These are phyloP conservation scores for Calycina herbarum DNA, from an alignment of 2,329 filamentous ascomycete species.

Conservation along the genomic window DNA sequence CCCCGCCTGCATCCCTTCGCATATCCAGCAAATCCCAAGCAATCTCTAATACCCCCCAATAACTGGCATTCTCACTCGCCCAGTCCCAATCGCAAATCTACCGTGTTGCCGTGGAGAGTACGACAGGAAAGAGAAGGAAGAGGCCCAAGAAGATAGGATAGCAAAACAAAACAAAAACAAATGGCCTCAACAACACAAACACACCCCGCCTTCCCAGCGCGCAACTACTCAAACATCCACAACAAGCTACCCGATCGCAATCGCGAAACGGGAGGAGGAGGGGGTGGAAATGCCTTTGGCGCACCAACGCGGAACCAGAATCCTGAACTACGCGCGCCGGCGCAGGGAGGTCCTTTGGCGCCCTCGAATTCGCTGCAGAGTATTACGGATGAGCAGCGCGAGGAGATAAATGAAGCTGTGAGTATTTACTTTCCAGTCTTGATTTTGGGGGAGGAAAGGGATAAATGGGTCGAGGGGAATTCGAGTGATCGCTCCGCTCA, in stretches of 20 bases:
- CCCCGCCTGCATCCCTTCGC: background rate
- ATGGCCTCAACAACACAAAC: constrained; percentile 25
- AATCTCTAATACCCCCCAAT: background rate
- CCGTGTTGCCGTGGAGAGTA: background rate
- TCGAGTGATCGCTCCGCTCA: background rate
- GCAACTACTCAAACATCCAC: constrained; percentile 41
- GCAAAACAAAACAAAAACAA: background rate
- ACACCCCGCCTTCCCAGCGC: constrained; percentile 52
- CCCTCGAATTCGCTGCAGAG: constrained; percentile 35
- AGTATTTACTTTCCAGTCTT: constrained; percentile 38
- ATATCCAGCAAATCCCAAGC: background rate
- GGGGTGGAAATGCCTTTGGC: background rate
- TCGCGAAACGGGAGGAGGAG: background rate
- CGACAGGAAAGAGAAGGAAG: background rate
- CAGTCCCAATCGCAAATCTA: background rate
- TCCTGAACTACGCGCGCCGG: constrained; percentile 6
- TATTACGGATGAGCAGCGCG: constrained; percentile 83
- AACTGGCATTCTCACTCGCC: background rate
- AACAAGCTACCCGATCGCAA: constrained; percentile 50
- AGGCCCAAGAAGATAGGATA: background rate
- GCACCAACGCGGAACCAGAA: background rate
- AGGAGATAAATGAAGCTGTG: constrained; percentile 93
- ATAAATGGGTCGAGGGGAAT: background rate
- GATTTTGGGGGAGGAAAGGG: no score
- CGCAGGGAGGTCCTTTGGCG: constrained; percentile 17